Percentiles rank a stretch among this genome's conserved stretches.
These are phyloP conservation scores for Dissoconium aciculare DNA, from an alignment of 2,329 filamentous ascomycete species.

Conservation along the genomic window DNA sequence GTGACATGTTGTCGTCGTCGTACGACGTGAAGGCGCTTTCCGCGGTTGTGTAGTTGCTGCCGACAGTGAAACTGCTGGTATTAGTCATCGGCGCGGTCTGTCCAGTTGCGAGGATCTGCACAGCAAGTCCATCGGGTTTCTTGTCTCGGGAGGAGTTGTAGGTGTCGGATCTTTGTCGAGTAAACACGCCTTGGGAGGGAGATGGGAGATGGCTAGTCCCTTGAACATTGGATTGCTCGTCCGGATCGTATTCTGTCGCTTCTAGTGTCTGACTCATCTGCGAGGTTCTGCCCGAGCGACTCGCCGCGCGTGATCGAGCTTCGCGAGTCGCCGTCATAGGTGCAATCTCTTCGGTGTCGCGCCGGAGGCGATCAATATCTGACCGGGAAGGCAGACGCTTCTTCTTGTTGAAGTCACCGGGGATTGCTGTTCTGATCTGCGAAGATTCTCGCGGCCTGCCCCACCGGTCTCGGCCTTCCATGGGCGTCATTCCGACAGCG, in stretches of 20 bases:
- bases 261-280: conserved; percentile 5
- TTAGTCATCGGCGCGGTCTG: conserved; percentile 16
- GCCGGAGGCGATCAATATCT: conserved; percentile 26
- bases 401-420: conserved; percentile 40
- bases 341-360: conserved; percentile 44
- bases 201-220: conserved; percentile 60
- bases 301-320: conserved; percentile 5
- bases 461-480: conserved; percentile 36
- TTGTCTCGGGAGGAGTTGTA: conserved; percentile 58
- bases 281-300: conserved; percentile 3
- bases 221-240: too few species aligned
- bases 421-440: conserved; percentile 42
- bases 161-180: conserved; percentile 44
- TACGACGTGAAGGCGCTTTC: too few species aligned
- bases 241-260: conserved; percentile 14
- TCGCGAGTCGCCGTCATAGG: conserved; percentile 51
- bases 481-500: conserved; percentile 66
- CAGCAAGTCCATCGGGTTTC: conserved; percentile 56
- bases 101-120: conserved; percentile 31
- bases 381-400: conserved; percentile 54
- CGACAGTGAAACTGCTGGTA: conserved; percentile 4
- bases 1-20: conserved; percentile 15
- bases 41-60: conserved; percentile 3
- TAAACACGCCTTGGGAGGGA: conserved; percentile 49
- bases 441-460: conserved; percentile 29